Evolutionary conservation across 2,329 filamentous ascomycete genomes (phyloP).

Genomic region (Samsoniella hepiali): DNA sequence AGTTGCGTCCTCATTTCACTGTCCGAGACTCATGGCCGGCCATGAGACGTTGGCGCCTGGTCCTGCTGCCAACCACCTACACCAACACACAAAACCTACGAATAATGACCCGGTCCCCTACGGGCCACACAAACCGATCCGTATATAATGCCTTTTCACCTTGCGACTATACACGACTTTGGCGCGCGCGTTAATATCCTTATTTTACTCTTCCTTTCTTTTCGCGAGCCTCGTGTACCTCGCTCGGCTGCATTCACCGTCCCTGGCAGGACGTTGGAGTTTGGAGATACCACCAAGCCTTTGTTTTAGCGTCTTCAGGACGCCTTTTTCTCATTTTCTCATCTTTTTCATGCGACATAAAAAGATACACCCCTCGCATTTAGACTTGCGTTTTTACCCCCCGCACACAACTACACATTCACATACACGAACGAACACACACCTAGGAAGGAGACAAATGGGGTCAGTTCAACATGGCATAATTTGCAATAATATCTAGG

Average conservation of each 20-base stretch:
- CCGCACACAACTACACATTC: neutral
- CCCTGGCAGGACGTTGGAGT: constrained; percentile 25
- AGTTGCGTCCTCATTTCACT: constrained; percentile 14
- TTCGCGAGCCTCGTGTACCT: neutral
- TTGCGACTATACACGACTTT: neutral
- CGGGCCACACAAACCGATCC: neutral
- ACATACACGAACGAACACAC: neutral
- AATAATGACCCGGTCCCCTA: constrained; percentile 11
- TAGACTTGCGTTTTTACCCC: neutral
- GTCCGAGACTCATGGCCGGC: constrained; percentile 14
- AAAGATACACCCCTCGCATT: constrained; percentile 16
- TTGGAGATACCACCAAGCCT: constrained; percentile 24
- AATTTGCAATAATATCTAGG: neutral
- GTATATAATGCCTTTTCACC: constrained; percentile 11
- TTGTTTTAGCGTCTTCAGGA: neutral
- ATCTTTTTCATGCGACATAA: neutral
- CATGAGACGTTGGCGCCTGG: constrained; percentile 12
- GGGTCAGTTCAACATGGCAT: neutral
- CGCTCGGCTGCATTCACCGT: constrained; percentile 21
- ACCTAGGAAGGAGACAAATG: neutral
- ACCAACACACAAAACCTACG: constrained; percentile 9
- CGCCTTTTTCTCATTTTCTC: neutral
- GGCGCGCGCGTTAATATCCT: constrained; percentile 8
- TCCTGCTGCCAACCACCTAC: neutral
- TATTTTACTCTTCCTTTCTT: neutral